Conservation (phyloP, 257 asterid species). For the Ilex aquifolium region DNA sequence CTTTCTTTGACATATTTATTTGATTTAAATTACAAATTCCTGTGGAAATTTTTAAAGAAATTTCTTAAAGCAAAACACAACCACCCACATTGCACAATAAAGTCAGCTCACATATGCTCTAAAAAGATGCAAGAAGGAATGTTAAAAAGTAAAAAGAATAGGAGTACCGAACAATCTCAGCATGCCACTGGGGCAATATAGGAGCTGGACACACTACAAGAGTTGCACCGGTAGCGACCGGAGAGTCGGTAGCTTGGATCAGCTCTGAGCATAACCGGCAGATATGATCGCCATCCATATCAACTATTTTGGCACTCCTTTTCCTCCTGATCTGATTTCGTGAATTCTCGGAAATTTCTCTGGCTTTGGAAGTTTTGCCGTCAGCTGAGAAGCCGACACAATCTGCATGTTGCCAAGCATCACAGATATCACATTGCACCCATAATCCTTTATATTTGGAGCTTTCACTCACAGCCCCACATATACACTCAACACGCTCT, state of each 20-base stretch:
- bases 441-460: conserved; percentile 67
- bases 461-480: conserved; percentile 93
- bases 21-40: too few relatives aligned
- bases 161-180: conserved; percentile 89
- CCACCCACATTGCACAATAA: too few relatives aligned
- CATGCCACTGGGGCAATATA: conserved; percentile 95
- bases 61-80: too few relatives aligned
- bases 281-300: conserved; percentile 53
- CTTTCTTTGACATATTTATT: too few relatives aligned
- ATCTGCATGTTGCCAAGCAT: conserved; percentile 97
- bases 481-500: conserved; percentile 91
- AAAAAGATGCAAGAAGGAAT: conserved; percentile 14
- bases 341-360: conserved; percentile 20
- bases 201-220: conserved; percentile 98
- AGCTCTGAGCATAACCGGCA: conserved; percentile 72
- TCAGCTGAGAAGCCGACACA: conserved; percentile 85
- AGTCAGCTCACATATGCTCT: neutral
- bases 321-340: conserved; percentile 35
- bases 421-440: conserved; percentile 97
- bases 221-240: conserved; percentile 88
- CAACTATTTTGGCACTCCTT: conserved; percentile 43
- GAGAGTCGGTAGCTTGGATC: conserved; percentile 80
- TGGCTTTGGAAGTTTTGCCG: conserved; percentile 32
- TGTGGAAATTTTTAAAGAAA: too few relatives aligned
- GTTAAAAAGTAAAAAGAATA: conserved; percentile 20